Conservation (phyloP, 441 rosid species). For the Populus hybrid region DNA sequence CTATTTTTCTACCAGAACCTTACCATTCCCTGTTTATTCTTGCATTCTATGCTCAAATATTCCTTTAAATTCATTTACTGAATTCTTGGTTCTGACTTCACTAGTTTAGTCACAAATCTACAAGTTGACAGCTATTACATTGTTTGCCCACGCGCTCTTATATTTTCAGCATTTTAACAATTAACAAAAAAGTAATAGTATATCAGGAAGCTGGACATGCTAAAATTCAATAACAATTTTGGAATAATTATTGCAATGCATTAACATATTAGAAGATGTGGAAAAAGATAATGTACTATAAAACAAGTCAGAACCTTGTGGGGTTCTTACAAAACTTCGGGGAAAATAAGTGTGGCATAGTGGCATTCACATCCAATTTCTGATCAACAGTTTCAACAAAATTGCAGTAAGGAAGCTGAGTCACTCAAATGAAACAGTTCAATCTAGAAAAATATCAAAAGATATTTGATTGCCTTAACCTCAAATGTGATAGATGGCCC, state of each 20-base stretch:
- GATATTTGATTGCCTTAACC: conserved; percentile 42
- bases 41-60: not conserved
- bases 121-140: not conserved
- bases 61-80: not conserved
- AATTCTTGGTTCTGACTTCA: not conserved
- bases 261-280: not conserved
- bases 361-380: not conserved
- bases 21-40: not conserved
- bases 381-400: not conserved
- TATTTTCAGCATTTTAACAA: not conserved
- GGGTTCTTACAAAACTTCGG: not conserved
- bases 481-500: conserved; percentile 58
- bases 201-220: not conserved
- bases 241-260: not conserved
- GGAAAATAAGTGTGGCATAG: not conserved
- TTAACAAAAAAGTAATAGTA: not conserved
- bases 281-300: not conserved
- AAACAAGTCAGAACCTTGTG: not conserved
- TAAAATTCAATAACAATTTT: not conserved
- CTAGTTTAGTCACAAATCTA: not conserved
- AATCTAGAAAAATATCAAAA: conserved; percentile 8
- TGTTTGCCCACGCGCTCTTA: not conserved
- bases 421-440: not conserved
- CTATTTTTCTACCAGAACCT: not conserved
- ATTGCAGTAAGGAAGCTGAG: not conserved